Evolutionary conservation across 805 yeast species (phyloP).

Genomic region (Clavispora carvajalis): DNA sequence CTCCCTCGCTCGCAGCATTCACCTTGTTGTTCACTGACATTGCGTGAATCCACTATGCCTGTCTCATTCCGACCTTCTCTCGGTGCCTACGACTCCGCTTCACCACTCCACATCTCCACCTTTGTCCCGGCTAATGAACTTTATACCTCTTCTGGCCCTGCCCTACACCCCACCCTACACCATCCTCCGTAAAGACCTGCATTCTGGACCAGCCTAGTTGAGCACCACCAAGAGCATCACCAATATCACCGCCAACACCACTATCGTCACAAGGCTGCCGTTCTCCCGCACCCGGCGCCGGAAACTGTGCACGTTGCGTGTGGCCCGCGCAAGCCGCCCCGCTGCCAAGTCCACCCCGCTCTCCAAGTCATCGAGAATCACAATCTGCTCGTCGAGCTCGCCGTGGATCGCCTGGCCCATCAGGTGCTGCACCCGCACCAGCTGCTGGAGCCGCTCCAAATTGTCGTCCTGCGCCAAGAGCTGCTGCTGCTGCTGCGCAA

Average conservation of each 20-base stretch:
- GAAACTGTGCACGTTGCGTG: conserved; percentile 25
- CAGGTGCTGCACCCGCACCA: conserved; percentile 30
- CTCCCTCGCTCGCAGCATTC: no score
- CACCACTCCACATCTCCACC: no score
- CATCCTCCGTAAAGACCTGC: background rate
- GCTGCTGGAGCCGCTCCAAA: conserved; percentile 29
- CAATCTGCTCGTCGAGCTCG: conserved; percentile 39
- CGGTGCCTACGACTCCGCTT: no score
- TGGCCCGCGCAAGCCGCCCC: conserved; percentile 28
- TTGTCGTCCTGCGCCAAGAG: conserved; percentile 33
- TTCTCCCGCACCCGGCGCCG: conserved; percentile 33
- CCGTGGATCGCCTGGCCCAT: conserved; percentile 36
- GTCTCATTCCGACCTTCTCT: no score
- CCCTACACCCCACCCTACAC: background rate
- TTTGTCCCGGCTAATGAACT: no score
- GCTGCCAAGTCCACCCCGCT: conserved; percentile 34
- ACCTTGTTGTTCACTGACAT: no score
- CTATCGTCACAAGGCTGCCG: conserved; percentile 39
- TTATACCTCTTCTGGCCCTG: no score
- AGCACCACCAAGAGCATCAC: conserved; percentile 37
- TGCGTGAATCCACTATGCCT: no score
- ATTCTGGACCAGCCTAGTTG: conserved; percentile 18
- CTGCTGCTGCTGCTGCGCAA: conserved; percentile 40
- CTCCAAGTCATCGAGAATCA: conserved; percentile 37
- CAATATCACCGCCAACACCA: conserved; percentile 36